Evolutionary conservation across 306 rosid species (phyloP), one percentile per base, ranked within the genome.

Genomic region (Cajanus cajan): DNA sequence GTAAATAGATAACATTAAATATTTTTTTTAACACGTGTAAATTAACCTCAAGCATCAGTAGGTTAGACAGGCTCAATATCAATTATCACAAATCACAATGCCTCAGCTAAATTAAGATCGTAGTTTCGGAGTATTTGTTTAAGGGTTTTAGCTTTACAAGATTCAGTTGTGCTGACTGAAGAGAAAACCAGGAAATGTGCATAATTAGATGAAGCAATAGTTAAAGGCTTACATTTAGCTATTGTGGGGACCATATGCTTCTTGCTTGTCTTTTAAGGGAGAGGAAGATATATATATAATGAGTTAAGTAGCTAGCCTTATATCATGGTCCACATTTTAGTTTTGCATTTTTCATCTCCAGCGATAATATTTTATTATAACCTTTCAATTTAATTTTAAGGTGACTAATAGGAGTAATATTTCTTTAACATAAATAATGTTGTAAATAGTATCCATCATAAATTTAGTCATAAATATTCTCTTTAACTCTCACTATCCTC

Each of bases 161-260:
- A 11, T 44, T 63, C 36, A 16, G 48, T 14, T 37, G 8, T n/a
- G 70, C 15, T 43, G 22, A 71, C 16, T 3, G 40, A 10, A 43
- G 24, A 52, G 16, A 9, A 19, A n/a, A 6, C 5, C 19, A 50
- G 4, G 28, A 55, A 39, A 40, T 19, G 34, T 58, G 22, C 77
- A 7, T 12, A 54, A 36, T 33, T 31, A 45, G 16, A 54, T 52
- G 37, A 73, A 61, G 18, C 45, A 61, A 19, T 44, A 75, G 15
- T 75, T 59, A 43, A 28, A 28, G 70, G 59, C 59, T 57, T 11
- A 47, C 16, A 45, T 34, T 48, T 31, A 33, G 65, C 36, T 39
- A 19, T 43, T n/a, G 59, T 74, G 79, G 70, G 78, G 78, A 58
- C 79, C 59, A 59, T n/a, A 43, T 59, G 52, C 41, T 37, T 28